phyloP scores from a whole-genome alignment of 306 rosid genomes.

The Vigna hirtella region DNA sequence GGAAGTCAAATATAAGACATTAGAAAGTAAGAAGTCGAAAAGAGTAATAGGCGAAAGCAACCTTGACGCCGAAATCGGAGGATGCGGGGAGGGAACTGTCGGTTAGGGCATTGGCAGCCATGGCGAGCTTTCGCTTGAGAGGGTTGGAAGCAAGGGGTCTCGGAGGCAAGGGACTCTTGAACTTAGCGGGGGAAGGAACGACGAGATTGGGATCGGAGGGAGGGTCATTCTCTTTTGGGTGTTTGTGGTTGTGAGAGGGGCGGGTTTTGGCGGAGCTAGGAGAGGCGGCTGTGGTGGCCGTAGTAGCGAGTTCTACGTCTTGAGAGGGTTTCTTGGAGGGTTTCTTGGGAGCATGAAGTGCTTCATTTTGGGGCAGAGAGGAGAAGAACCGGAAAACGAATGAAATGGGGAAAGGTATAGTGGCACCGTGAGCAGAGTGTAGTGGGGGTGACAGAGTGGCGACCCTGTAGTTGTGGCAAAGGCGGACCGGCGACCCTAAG shows the following conservation, averaged over 20 bases:
- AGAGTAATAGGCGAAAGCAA: constrained; percentile 19
- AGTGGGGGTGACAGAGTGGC: no score
- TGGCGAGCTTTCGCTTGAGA: constrained; percentile 84
- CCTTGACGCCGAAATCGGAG: constrained; percentile 96
- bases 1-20: background rate
- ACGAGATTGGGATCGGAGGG: no score
- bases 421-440: no score
- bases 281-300: constrained; percentile 54
- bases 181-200: constrained; percentile 60
- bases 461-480: no score
- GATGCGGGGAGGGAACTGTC: constrained; percentile 58
- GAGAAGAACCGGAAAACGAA: constrained; percentile 4
- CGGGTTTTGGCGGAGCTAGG: background rate
- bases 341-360: constrained; percentile 77
- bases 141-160: constrained; percentile 89
- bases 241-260: no score
- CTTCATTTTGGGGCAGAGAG: constrained; percentile 53
- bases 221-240: no score
- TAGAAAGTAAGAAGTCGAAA: background rate
- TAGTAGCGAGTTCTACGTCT: constrained; percentile 66
- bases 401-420: background rate
- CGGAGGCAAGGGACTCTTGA: constrained; percentile 87
- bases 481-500: no score
- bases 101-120: constrained; percentile 48
- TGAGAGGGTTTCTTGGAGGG: constrained; percentile 43